Evolutionary conservation across 352 stramenopile genomes (phyloP).

Genomic region (Phytophthora tentaculata): DNA sequence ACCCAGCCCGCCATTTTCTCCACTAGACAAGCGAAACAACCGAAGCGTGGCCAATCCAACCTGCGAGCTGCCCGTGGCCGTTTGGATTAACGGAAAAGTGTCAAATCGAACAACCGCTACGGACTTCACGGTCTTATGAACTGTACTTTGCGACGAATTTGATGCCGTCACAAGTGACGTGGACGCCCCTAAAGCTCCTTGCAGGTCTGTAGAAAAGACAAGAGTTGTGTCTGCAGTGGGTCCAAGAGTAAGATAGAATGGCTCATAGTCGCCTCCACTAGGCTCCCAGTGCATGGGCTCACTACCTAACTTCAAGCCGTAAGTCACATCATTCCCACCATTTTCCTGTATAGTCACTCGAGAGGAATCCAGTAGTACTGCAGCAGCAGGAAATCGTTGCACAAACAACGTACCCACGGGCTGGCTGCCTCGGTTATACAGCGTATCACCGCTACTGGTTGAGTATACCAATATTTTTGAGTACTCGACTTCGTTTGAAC

Average conservation of each 20-base stretch:
- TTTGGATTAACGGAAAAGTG: conserved; percentile 35
- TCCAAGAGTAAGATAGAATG: conserved; percentile 42
- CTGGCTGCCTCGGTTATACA: conserved; percentile 44
- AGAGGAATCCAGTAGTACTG: conserved; percentile 50
- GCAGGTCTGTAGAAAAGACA: conserved; percentile 29
- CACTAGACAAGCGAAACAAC: conserved; percentile 61
- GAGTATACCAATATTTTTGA: conserved; percentile 29
- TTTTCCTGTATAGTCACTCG: conserved; percentile 44
- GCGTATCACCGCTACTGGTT: conserved; percentile 39
- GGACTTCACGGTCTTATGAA: conserved; percentile 24
- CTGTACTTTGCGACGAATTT: conserved; percentile 61
- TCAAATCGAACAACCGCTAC: conserved; percentile 55
- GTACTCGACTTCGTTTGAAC: conserved; percentile 32
- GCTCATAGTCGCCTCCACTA: conserved; percentile 33
- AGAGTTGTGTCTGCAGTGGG: conserved; percentile 57
- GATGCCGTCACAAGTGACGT: conserved; percentile 41
- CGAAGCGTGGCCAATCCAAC: conserved; percentile 59
- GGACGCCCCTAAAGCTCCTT: conserved; percentile 11
- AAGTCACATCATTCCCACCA: conserved; percentile 37
- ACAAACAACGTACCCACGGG: conserved; percentile 44
- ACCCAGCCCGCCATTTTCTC: conserved; percentile 68
- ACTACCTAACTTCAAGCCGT: conserved; percentile 48
- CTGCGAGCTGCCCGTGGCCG: conserved; percentile 50
- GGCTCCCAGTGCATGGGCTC: conserved; percentile 79
- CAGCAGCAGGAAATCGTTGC: conserved; percentile 44